These are phyloP conservation scores for Corinectria fuckeliana DNA, from an alignment of 2,329 filamentous ascomycete species.

Conservation along the genomic window DNA sequence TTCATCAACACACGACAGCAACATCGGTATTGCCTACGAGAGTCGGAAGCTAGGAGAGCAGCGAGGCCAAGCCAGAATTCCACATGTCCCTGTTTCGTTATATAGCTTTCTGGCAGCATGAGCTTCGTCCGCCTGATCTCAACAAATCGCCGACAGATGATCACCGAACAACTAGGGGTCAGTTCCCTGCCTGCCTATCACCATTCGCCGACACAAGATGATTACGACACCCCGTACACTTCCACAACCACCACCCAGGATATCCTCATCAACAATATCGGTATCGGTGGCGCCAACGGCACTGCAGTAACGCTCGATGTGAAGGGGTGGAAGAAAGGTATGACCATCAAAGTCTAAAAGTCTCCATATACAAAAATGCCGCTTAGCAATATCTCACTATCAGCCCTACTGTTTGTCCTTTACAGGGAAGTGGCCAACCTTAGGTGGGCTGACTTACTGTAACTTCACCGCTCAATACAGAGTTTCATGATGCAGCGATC, in stretches of 20 bases:
- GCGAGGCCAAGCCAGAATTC: not conserved
- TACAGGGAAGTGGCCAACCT: too few species aligned
- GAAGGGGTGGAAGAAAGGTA: conserved; percentile 59
- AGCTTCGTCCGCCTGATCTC: not conserved
- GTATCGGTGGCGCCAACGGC: conserved; percentile 63
- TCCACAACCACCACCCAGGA: too few species aligned
- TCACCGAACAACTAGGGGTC: not conserved
- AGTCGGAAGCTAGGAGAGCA: not conserved
- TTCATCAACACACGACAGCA: not conserved
- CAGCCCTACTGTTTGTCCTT: too few species aligned
- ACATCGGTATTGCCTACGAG: not conserved
- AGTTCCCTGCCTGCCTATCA: not conserved
- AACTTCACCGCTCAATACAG: too few species aligned
- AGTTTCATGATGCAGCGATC: too few species aligned
- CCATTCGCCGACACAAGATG: conserved; percentile 6
- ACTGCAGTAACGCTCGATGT: conserved; percentile 67
- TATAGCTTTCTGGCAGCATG: not conserved
- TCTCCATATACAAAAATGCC: conserved; percentile 67
- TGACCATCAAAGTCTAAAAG: conserved; percentile 69
- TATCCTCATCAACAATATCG: conserved; percentile 70
- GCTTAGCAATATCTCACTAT: too few species aligned
- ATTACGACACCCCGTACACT: too few species aligned
- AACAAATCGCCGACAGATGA: not conserved
- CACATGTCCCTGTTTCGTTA: too few species aligned
- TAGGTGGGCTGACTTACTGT: too few species aligned